Evolutionary conservation across 768 basidiomycete genomes (phyloP).

Genomic region (Pleurotus tuber-regium): DNA sequence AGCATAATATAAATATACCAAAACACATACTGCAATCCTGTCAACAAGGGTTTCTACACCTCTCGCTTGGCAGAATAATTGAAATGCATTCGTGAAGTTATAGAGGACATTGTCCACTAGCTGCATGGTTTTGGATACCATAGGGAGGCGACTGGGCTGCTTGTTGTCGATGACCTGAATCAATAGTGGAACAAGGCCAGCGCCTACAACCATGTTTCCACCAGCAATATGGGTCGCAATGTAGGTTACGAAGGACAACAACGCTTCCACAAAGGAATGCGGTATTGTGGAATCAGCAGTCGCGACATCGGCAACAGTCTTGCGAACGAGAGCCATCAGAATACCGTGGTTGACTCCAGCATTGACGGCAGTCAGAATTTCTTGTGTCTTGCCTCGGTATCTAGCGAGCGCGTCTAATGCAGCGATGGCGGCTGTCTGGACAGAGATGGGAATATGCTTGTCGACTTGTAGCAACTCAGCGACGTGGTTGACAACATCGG

Average conservation of each 20-base stretch:
- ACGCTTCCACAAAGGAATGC: constrained; percentile 78
- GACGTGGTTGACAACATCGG: constrained; percentile 84
- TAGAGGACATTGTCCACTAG: constrained; percentile 92
- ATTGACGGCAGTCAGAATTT: constrained; percentile 88
- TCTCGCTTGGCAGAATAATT: constrained; percentile 77
- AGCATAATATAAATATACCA: constrained; percentile 14
- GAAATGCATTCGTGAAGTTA: constrained; percentile 83
- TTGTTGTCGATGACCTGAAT: constrained; percentile 87
- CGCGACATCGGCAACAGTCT: constrained; percentile 72
- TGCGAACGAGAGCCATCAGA: constrained; percentile 84
- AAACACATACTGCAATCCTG: constrained; percentile 71
- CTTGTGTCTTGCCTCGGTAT: constrained; percentile 79
- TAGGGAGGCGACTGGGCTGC: constrained; percentile 61
- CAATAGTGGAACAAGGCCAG: constrained; percentile 85
- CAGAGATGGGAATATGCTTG: constrained; percentile 59
- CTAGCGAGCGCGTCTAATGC: constrained; percentile 90
- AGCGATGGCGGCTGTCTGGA: constrained; percentile 83
- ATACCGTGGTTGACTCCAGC: constrained; percentile 96
- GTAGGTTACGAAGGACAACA: constrained; percentile 84
- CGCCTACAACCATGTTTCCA: constrained; percentile 92
- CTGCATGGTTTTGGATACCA: constrained; percentile 88
- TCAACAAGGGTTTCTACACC: constrained; percentile 86
- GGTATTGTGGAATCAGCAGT: constrained; percentile 63
- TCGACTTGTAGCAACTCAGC: constrained; percentile 88
- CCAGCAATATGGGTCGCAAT: constrained; percentile 83